phyloP scores from a whole-genome alignment of 2,329 filamentous ascomycete genomes.

The Fusarium temperatum region DNA sequence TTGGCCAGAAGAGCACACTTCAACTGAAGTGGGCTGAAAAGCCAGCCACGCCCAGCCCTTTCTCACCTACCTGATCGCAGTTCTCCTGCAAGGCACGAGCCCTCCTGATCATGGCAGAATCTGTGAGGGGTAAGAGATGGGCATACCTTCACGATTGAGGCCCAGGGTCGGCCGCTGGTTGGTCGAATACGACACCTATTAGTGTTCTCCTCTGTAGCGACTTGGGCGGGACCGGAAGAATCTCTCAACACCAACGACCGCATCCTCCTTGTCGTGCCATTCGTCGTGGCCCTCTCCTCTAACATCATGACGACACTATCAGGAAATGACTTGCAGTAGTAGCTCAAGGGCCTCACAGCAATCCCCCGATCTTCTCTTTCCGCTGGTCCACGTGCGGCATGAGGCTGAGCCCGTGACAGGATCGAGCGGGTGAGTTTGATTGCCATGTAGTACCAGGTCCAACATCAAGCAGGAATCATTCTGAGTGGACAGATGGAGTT shows the following conservation, averaged over 20 bases:
- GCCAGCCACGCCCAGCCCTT: constrained; percentile 8
- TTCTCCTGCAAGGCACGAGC: constrained; percentile 38
- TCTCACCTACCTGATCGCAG: constrained; percentile 2
- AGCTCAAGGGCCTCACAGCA: constrained; percentile 14
- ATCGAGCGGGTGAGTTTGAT: constrained; percentile 27
- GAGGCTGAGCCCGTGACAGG: constrained; percentile 30
- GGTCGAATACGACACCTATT: not conserved
- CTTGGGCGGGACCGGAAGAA: constrained; percentile 1
- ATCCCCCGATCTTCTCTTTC: not conserved
- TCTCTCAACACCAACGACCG: constrained; percentile 6
- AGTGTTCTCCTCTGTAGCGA: not conserved
- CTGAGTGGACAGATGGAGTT: not conserved
- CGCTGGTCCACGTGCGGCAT: constrained; percentile 20
- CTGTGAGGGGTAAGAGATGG: constrained; percentile 25
- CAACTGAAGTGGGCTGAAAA: constrained; percentile 20
- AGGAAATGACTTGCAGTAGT: constrained; percentile 39
- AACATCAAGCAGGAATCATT: constrained; percentile 1
- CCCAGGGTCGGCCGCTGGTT: constrained; percentile 28
- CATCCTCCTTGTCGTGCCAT: not conserved
- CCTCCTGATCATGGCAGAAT: constrained; percentile 11
- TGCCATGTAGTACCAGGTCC: not conserved
- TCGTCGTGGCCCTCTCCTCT: constrained; percentile 7
- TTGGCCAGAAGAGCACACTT: constrained; percentile 21
- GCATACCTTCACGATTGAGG: not conserved
- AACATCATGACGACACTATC: constrained; percentile 15